Evolutionary conservation across 2,329 filamentous ascomycete species (phyloP).

Genomic region (Penicillium olsonii): DNA sequence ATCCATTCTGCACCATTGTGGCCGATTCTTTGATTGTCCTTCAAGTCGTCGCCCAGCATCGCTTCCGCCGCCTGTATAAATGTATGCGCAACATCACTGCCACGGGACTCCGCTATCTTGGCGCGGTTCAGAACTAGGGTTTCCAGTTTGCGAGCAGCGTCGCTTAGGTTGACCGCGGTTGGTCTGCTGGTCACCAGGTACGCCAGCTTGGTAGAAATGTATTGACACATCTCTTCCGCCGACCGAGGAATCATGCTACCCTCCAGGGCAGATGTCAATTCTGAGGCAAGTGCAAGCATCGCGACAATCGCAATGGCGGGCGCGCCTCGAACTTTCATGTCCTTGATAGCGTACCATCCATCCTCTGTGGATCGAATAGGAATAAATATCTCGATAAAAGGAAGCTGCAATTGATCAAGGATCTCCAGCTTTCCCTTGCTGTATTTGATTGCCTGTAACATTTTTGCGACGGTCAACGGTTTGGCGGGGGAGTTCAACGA

Average conservation of each 20-base stretch:
- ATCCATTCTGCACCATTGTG: conserved; percentile 83
- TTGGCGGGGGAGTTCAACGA: neutral
- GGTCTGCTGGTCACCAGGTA: conserved; percentile 88
- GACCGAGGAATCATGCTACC: conserved; percentile 46
- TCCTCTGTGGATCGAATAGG: conserved; percentile 57
- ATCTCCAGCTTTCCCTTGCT: conserved; percentile 57
- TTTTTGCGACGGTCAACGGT: conserved; percentile 36
- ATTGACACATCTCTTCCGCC: conserved; percentile 64
- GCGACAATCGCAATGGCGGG: conserved; percentile 99
- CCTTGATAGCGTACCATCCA: conserved; percentile 66
- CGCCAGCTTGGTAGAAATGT: conserved; percentile 75
- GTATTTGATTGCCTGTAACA: conserved; percentile 65
- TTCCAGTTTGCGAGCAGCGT: conserved; percentile 82
- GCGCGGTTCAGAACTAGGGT: conserved; percentile 56
- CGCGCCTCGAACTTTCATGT: conserved; percentile 70
- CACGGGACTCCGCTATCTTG: conserved; percentile 33
- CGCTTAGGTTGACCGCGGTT: conserved; percentile 91
- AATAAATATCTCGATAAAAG: conserved; percentile 60
- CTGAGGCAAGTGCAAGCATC: conserved; percentile 81
- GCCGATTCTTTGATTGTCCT: conserved; percentile 86
- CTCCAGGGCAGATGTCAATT: conserved; percentile 59
- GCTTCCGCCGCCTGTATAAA: conserved; percentile 81
- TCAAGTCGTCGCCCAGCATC: conserved; percentile 83
- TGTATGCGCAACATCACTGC: conserved; percentile 59
- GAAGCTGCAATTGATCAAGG: conserved; percentile 64